A percentile compares a stretch with the other conserved stretches of the same genome.
Evolutionary conservation across 345 rosid genomes (phyloP).

Genomic region (Triadica sebifera): DNA sequence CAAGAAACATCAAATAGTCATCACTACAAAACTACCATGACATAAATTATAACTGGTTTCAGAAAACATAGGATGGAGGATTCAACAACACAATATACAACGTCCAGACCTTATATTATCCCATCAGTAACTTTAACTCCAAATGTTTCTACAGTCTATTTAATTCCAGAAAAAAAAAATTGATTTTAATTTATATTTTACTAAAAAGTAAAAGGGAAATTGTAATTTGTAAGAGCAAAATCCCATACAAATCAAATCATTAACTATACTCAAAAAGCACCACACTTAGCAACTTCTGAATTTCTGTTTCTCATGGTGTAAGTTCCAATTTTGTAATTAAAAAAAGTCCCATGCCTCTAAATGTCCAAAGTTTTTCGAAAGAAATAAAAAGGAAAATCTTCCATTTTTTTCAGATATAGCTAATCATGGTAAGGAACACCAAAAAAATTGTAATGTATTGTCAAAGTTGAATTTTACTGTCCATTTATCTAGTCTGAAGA

Average conservation of each 20-base stretch:
- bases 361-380: background rate
- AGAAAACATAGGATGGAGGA: no score
- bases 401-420: background rate
- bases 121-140: background rate
- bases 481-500: background rate
- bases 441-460: background rate
- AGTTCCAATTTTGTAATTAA: background rate
- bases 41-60: no score
- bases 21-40: no score
- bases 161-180: background rate
- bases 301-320: background rate
- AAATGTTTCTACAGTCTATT: background rate
- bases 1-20: no score
- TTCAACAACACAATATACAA: background rate
- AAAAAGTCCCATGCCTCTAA: background rate
- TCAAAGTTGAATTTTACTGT: background rate
- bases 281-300: background rate
- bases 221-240: no score
- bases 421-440: background rate
- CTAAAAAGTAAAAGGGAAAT: background rate
- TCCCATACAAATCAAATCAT: background rate
- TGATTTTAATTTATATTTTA: background rate
- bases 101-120: background rate
- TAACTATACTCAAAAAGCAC: background rate
- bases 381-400: background rate